A percentile compares a stretch with the other conserved stretches of the same genome.
phyloP scores from a whole-genome alignment of 139 green algal genomes.

The Picochlorum sp. region DNA sequence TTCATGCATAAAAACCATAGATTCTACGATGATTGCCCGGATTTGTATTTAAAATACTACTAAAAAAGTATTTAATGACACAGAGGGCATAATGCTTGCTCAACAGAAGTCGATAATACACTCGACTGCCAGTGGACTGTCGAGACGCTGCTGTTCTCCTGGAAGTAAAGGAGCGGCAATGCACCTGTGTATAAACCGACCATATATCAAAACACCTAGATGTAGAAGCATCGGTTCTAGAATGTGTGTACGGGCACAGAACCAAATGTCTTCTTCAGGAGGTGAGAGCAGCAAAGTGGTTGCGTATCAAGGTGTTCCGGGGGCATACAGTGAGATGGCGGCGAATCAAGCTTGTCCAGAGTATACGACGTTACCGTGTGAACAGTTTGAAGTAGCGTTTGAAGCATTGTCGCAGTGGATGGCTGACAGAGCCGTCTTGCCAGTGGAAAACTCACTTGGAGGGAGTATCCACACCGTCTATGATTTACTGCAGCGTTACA shows the following conservation, averaged over 20 bases:
- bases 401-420: slow-evolving; percentile 61
- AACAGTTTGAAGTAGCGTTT: slow-evolving; percentile 94
- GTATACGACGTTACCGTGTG: slow-evolving; percentile 74
- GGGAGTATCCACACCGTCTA: slow-evolving; percentile 81
- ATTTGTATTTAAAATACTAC: too few relatives aligned
- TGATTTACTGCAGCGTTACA: slow-evolving; percentile 79
- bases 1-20: too few relatives aligned
- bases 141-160: too few relatives aligned
- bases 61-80: too few relatives aligned
- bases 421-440: slow-evolving; percentile 64
- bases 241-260: background rate
- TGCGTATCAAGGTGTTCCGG: slow-evolving; percentile 84
- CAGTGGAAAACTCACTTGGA: slow-evolving; percentile 77
- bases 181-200: too few relatives aligned
- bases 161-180: too few relatives aligned
- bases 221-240: background rate
- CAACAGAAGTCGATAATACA: too few relatives aligned
- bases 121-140: too few relatives aligned
- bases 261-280: background rate
- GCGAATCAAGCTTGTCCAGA: slow-evolving; percentile 69
- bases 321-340: slow-evolving; percentile 91
- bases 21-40: too few relatives aligned
- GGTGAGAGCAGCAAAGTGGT: slow-evolving; percentile 15
- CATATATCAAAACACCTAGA: too few relatives aligned
- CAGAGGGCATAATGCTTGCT: too few relatives aligned